phyloP scores from a whole-genome alignment of 2,329 filamentous ascomycete genomes.

The Paecilomyces variotii region DNA sequence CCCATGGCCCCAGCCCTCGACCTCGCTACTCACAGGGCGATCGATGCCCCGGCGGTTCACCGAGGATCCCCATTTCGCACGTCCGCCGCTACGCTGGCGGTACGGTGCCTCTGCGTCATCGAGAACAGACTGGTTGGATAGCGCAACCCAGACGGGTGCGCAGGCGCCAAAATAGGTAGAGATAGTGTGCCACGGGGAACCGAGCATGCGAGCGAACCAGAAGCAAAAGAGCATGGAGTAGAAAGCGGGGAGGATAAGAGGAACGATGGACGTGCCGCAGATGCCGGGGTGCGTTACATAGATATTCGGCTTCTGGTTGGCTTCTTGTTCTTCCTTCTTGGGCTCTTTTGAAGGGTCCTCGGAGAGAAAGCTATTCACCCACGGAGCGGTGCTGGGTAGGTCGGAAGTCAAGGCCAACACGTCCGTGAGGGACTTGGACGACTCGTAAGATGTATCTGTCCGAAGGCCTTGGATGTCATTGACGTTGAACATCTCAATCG shows the following conservation, averaged over 20 bases:
- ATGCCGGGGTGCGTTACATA: conserved; percentile 84
- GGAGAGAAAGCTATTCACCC: conserved; percentile 51
- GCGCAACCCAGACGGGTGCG: conserved; percentile 68
- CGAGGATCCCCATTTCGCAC: conserved; percentile 77
- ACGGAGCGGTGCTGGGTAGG: conserved; percentile 55
- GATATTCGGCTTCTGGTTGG: conserved; percentile 48
- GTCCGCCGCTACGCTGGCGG: conserved; percentile 51
- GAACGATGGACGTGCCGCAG: conserved; percentile 72
- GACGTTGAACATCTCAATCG: conserved; percentile 47
- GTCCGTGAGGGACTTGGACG: conserved; percentile 80
- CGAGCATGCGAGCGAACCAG: conserved; percentile 65
- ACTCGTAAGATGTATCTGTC: conserved; percentile 65
- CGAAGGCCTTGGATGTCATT: conserved; percentile 70
- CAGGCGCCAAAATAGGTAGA: conserved; percentile 69
- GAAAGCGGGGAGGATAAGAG: conserved; percentile 61
- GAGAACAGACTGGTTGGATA: conserved; percentile 50
- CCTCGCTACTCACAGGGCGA: conserved; percentile 67
- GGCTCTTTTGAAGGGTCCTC: not conserved
- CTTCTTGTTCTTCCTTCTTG: conserved; percentile 9
- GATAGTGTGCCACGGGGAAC: conserved; percentile 81
- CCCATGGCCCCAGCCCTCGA: conserved; percentile 72
- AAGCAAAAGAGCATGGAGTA: conserved; percentile 62
- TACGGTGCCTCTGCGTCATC: conserved; percentile 34
- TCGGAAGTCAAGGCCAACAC: conserved; percentile 66
- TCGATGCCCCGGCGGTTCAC: conserved; percentile 51